A percentile compares a stretch with the other conserved stretches of the same genome.
Conservation (phyloP, 2,329 filamentous ascomycete species). For the Penicillium aurantiogriseum region DNA sequence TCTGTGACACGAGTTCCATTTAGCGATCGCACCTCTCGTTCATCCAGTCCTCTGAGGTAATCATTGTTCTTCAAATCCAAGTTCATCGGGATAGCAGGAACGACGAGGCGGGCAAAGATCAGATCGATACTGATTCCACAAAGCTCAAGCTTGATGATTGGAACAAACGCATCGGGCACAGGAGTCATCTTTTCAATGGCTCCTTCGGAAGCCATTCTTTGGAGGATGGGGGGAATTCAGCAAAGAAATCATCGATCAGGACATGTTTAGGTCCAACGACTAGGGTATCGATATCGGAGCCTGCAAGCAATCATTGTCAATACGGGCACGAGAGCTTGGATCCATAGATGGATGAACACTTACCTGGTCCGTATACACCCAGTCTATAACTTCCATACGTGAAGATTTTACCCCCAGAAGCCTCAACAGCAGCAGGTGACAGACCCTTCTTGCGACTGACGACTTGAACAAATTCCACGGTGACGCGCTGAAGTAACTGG, state of each 20-base stretch:
- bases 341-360: constrained; percentile 15
- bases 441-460: constrained; percentile 73
- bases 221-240: constrained; percentile 74
- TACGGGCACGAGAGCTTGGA: not conserved
- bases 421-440: constrained; percentile 73
- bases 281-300: constrained; percentile 96
- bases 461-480: constrained; percentile 80
- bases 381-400: constrained; percentile 95
- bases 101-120: constrained; percentile 75
- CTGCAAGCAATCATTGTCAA: constrained; percentile 41
- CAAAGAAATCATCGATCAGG: constrained; percentile 85
- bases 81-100: constrained; percentile 69
- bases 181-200: constrained; percentile 80
- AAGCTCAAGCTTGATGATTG: constrained; percentile 96
- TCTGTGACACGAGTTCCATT: constrained; percentile 95
- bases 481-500: constrained; percentile 71
- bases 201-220: constrained; percentile 71
- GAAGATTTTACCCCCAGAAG: constrained; percentile 87
- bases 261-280: constrained; percentile 90
- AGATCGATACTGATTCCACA: constrained; percentile 90
- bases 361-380: constrained; percentile 82
- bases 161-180: constrained; percentile 88
- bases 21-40: constrained; percentile 80
- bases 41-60: constrained; percentile 80
- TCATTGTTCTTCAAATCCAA: constrained; percentile 79